Evolutionary conservation across 2,329 filamentous ascomycete genomes (phyloP).

Genomic region (Coniochaeta sp.): DNA sequence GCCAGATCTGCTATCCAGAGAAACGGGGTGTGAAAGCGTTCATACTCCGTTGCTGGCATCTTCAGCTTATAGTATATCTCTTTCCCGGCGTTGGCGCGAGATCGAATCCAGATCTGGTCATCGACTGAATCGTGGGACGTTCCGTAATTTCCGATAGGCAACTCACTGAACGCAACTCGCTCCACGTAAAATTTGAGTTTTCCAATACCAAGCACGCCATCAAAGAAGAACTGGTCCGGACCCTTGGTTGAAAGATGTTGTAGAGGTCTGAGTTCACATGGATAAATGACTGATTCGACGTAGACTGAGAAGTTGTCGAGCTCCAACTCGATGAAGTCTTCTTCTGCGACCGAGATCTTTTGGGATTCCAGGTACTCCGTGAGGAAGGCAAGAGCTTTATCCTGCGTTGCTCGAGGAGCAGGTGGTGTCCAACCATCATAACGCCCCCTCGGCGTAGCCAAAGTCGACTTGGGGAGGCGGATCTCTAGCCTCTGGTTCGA

Average conservation of each 20-base stretch:
- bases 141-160: slow-evolving; percentile 63
- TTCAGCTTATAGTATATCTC: slow-evolving; percentile 58
- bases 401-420: slow-evolving; percentile 18
- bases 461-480: slow-evolving; percentile 15
- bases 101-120: slow-evolving; percentile 58
- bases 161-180: slow-evolving; percentile 44
- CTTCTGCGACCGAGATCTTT: slow-evolving; percentile 5
- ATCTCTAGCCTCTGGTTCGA: neutral
- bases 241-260: slow-evolving; percentile 39
- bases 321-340: slow-evolving; percentile 38
- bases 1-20: slow-evolving; percentile 63
- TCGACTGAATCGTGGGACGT: slow-evolving; percentile 36
- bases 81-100: slow-evolving; percentile 30
- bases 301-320: slow-evolving; percentile 55
- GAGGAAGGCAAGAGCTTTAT: slow-evolving; percentile 21
- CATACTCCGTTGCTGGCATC: slow-evolving; percentile 52
- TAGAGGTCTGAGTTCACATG: slow-evolving; percentile 46
- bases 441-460: slow-evolving; percentile 18
- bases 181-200: slow-evolving; percentile 41
- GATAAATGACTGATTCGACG: slow-evolving; percentile 24
- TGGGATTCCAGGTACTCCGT: slow-evolving; percentile 13
- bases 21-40: slow-evolving; percentile 54
- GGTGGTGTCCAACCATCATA: slow-evolving; percentile 19
- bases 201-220: slow-evolving; percentile 49
- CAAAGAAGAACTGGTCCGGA: slow-evolving; percentile 41